Evolutionary conservation across 2,329 filamentous ascomycete species (phyloP), one percentile per base, ranked within the genome.

Genomic region (Arthrobotrys sphaeroides): DNA sequence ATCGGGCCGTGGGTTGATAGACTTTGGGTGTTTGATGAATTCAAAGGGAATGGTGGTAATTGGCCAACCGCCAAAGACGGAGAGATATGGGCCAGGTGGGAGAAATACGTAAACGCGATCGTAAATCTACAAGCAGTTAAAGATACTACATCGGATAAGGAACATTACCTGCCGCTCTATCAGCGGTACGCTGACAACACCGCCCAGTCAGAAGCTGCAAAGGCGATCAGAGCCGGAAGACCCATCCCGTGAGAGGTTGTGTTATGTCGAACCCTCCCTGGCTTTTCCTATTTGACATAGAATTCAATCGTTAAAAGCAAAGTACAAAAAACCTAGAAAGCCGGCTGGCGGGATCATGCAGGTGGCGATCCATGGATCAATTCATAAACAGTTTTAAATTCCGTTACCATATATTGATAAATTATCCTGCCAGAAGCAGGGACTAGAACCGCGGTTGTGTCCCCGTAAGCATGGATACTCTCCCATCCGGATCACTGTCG

Each of bases 11-110:
- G 90, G 90, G 88, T 89, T 0, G 86, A 89, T 79, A 85, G 91
- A 12, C 80, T 93, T 18, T 94, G 90, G 84, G 83, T 92, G 4
- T 89, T 94, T 78, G 90, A 94, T 78, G 86, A 92, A 77, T 94
- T 90, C 80, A 94, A 94, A 80, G 85, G 84, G 0, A 86, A 86
- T 0, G 75, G 85, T n/a, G 84, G 84, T 0, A 83, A 88, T 42
- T 86, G 85, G 1, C 62, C 55, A 16, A 68, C 55, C 16, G 82
- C 77, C 59, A 83, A 85, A 5, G 87, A 90, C 38, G 87, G 88
- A 61, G 81, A 81, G 36, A 80, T 86, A 1, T 93, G 90, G 91
- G 82, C 79, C 43, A 84, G 90, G 53, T 94, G 90, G 88, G 84
- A 85, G 78, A 84, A 80, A 61, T 94, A 90, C 90, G 82, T 86